A percentile compares a stretch with the other conserved stretches of the same genome.
phyloP scores from a whole-genome alignment of 305 asterid genomes.

The Fraxinus velutina region DNA sequence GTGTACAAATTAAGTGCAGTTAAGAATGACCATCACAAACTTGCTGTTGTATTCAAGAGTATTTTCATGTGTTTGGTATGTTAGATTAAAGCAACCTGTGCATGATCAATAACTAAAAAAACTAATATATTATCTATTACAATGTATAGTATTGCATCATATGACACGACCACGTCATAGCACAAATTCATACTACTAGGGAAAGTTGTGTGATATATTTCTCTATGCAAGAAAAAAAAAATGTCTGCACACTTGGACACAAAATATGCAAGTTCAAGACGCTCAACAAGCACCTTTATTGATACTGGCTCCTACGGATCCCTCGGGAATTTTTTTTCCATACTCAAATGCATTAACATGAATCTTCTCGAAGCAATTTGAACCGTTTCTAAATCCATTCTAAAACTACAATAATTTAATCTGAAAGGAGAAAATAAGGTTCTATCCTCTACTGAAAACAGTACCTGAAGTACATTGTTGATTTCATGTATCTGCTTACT shows the following conservation, averaged over 20 bases:
- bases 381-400: not conserved
- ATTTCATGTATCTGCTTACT: conserved; percentile 29
- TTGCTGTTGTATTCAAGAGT: not conserved
- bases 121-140: not conserved
- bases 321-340: not conserved
- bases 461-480: not conserved
- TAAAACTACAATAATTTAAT: not conserved
- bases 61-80: not conserved
- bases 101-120: not conserved
- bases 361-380: not conserved
- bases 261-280: not conserved
- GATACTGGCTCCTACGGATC: not conserved
- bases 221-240: not conserved
- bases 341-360: not conserved
- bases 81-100: not conserved
- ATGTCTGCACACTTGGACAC: not conserved
- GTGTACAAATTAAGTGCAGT: not conserved
- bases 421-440: not conserved
- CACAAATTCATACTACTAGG: not conserved
- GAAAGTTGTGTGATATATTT: not conserved
- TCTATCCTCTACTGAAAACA: not conserved
- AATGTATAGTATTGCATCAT: not conserved
- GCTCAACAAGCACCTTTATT: not conserved
- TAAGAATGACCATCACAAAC: not conserved
- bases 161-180: not conserved